Percentiles rank a stretch among this genome's conserved stretches.
These are phyloP conservation scores for Bipolaris cookei DNA, from an alignment of 2,329 filamentous ascomycete species.

Conservation along the genomic window DNA sequence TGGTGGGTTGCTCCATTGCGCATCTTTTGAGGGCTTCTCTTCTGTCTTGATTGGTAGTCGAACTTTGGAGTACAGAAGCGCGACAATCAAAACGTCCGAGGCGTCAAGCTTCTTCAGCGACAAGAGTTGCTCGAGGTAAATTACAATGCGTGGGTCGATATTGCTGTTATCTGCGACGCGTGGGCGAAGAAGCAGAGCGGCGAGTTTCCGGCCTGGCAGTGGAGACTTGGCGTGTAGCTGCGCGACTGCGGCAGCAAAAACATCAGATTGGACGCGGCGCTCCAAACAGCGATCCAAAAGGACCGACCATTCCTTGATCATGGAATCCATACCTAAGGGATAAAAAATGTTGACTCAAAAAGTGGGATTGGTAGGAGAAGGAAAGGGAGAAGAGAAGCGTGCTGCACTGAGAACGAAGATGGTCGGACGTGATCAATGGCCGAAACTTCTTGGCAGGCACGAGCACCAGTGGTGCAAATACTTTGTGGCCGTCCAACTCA, in stretches of 20 bases:
- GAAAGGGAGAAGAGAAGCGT: conserved; percentile 7
- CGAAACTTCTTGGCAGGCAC: conserved; percentile 17
- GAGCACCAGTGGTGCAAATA: neutral
- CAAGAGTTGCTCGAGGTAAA: conserved; percentile 46
- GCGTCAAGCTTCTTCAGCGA: conserved; percentile 43
- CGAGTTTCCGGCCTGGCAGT: conserved; percentile 45
- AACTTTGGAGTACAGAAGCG: conserved; percentile 46
- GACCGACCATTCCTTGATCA: conserved; percentile 41
- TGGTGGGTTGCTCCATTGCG: conserved; percentile 42
- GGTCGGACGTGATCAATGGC: conserved; percentile 10
- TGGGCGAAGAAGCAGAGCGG: conserved; percentile 44
- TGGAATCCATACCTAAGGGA: conserved; percentile 36
- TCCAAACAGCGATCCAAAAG: conserved; percentile 48
- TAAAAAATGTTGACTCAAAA: neutral
- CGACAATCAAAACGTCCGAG: conserved; percentile 42
- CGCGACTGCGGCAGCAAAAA: conserved; percentile 42
- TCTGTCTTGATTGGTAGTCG: conserved; percentile 33
- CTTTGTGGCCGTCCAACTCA: neutral
- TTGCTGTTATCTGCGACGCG: conserved; percentile 32
- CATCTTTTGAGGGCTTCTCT: conserved; percentile 27
- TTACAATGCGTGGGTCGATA: conserved; percentile 45
- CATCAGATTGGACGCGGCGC: conserved; percentile 37
- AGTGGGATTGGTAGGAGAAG: neutral
- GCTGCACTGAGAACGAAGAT: conserved; percentile 17
- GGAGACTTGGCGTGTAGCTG: conserved; percentile 45